phyloP scores from a whole-genome alignment of 352 stramenopile genomes.

The Phytopythium chamaehyphon region DNA sequence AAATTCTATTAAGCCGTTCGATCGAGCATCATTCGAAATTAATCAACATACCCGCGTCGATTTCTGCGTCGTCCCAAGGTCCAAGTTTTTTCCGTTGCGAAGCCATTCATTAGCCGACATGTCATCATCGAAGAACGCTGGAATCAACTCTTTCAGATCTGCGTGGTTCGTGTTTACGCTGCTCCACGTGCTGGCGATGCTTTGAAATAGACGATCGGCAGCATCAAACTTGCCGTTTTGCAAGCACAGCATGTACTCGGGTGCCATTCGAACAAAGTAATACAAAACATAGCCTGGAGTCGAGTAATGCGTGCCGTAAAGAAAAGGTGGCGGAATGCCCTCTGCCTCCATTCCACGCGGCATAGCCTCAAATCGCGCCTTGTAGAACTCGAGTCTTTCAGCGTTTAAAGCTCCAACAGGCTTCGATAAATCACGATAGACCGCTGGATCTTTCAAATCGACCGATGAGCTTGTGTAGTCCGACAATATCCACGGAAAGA shows the following conservation, averaged over 20 bases:
- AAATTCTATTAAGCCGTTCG: neutral
- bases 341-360: slow-evolving; percentile 78
- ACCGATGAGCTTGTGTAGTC: slow-evolving; percentile 87
- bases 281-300: slow-evolving; percentile 96
- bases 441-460: slow-evolving; percentile 75
- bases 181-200: slow-evolving; percentile 91
- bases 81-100: slow-evolving; percentile 94
- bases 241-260: slow-evolving; percentile 94
- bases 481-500: slow-evolving; percentile 96
- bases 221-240: slow-evolving; percentile 99
- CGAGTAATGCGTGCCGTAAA: slow-evolving; percentile 95
- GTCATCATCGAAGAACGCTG: slow-evolving; percentile 96
- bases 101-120: slow-evolving; percentile 88
- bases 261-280: slow-evolving; percentile 97
- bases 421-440: slow-evolving; percentile 94
- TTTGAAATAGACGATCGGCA: slow-evolving; percentile 96
- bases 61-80: slow-evolving; percentile 92
- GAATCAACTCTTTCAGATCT: slow-evolving; percentile 99
- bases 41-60: slow-evolving; percentile 45
- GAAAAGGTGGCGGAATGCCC: slow-evolving; percentile 89
- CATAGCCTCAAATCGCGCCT: slow-evolving; percentile 90
- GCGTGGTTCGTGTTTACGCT: slow-evolving; percentile 82
- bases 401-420: slow-evolving; percentile 93
- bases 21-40: neutral
- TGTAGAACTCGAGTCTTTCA: slow-evolving; percentile 86